Evolutionary conservation across 768 basidiomycete species (phyloP).

Genomic region (Boletus sp.): DNA sequence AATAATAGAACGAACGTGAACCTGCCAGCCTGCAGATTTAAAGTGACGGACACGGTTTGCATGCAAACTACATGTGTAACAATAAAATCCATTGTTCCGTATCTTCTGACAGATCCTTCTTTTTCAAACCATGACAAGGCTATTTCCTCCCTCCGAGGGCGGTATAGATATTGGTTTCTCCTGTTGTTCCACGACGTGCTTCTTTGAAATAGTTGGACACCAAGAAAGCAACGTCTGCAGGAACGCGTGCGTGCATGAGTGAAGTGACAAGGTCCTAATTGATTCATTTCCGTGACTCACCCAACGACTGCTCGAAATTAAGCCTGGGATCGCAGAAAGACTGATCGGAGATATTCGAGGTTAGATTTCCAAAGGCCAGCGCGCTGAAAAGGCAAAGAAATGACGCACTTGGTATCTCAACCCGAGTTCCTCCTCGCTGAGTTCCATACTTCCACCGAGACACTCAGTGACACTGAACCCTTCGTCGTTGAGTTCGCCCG

Average conservation of each 20-base stretch:
- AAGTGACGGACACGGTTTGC: no score
- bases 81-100: neutral
- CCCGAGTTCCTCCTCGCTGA: slow-evolving; percentile 85
- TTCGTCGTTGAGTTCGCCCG: slow-evolving; percentile 86
- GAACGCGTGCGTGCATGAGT: neutral
- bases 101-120: slow-evolving; percentile 17
- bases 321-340: slow-evolving; percentile 93
- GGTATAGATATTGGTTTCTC: slow-evolving; percentile 27
- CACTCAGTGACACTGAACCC: slow-evolving; percentile 97
- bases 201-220: slow-evolving; percentile 80
- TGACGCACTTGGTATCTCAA: slow-evolving; percentile 77
- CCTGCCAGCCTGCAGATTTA: no score
- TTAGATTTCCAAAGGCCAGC: neutral
- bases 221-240: slow-evolving; percentile 80
- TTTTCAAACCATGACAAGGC: neutral
- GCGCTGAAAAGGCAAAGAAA: neutral
- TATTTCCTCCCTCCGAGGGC: slow-evolving; percentile 29
- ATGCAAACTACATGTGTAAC: slow-evolving; percentile 8
- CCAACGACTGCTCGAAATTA: slow-evolving; percentile 93
- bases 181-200: slow-evolving; percentile 43
- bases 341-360: slow-evolving; percentile 34
- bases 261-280: neutral
- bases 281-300: slow-evolving; percentile 41
- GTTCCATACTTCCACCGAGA: slow-evolving; percentile 93
- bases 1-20: no score